These are phyloP conservation scores for Nakaseomyces bracarensis DNA, from an alignment of 1,139 yeast species.

Conservation along the genomic window DNA sequence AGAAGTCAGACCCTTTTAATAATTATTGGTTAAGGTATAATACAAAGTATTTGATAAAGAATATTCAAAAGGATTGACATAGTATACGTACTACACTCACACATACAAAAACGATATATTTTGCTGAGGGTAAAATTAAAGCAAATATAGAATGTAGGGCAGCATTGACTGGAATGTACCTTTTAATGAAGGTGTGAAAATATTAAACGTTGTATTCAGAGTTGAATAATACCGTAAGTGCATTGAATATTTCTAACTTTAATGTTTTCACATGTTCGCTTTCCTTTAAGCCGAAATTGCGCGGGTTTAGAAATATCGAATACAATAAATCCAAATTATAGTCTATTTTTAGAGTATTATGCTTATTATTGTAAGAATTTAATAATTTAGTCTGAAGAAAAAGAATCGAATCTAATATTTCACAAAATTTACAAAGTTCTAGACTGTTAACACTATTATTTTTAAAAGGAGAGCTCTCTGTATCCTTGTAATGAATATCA, in stretches of 20 bases:
- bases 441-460: neutral
- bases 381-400: neutral
- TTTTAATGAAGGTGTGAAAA: too few relatives aligned
- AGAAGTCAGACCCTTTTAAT: too few relatives aligned
- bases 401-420: neutral
- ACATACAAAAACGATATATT: too few relatives aligned
- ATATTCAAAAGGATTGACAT: too few relatives aligned
- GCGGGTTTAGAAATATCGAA: neutral
- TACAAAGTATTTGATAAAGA: too few relatives aligned
- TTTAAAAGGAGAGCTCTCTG: neutral
- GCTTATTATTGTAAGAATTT: conserved; percentile 2
- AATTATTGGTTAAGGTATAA: too few relatives aligned
- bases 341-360: neutral
- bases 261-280: neutral
- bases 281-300: neutral
- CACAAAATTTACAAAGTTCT: neutral
- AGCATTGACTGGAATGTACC: too few relatives aligned
- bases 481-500: neutral
- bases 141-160: too few relatives aligned
- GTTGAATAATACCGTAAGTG: neutral
- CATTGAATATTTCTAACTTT: conserved; percentile 1
- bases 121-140: too few relatives aligned
- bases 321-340: conserved; percentile 3
- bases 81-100: too few relatives aligned
- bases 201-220: too few relatives aligned